Evolutionary conservation across 495 filamentous ascomycete genomes (phyloP), one percentile per base, ranked within the genome.

Genomic region (Hypoxylon rickii): DNA sequence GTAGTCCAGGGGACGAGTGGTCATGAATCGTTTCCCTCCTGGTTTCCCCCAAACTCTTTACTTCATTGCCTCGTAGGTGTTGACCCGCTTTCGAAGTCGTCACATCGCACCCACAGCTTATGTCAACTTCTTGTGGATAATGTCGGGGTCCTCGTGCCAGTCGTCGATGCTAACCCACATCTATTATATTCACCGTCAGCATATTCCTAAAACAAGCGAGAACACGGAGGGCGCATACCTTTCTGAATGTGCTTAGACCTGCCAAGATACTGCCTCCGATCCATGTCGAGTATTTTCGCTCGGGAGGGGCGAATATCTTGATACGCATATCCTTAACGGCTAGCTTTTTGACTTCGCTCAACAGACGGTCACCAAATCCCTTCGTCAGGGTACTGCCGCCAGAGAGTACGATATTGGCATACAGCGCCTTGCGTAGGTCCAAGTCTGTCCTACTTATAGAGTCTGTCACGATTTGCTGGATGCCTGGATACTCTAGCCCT

Each of bases 91-190:
- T 17, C 34, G 32, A 34, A 38, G 34, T 16, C 13, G 8, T 3
- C 3, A 4, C 13, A 15, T 38, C 16, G 10, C 7, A 7, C 16
- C 4, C 24, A 17, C 18, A 13, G 38, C 19, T 72, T 74, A 97
- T 52, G 89, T 90, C 68, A 97, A 96, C 74, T 96, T 97, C 60
- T 89, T 94, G 74, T 97, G 92, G 69, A 99, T 97, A 57, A 97
- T 89, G 59, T 99, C 93, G 3, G 94, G 94, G 71, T 99, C 93
- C 79, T 99, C 94, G 66, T 99, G 95, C 92, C 93, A 99, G 75
- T 97, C 94, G 63, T 97, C 95, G 64, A 93, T 89, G 65, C 89
- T 95, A 58, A 97, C 93, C 90, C 92, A 97, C 95, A 99, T 97
- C 94, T 96, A 69, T 52, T 53, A 4, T 8, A 2, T 16, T 17